Base-by-base conservation (phyloP, 106 monocot species). In the Dendrobium chrysotoxum region DNA sequence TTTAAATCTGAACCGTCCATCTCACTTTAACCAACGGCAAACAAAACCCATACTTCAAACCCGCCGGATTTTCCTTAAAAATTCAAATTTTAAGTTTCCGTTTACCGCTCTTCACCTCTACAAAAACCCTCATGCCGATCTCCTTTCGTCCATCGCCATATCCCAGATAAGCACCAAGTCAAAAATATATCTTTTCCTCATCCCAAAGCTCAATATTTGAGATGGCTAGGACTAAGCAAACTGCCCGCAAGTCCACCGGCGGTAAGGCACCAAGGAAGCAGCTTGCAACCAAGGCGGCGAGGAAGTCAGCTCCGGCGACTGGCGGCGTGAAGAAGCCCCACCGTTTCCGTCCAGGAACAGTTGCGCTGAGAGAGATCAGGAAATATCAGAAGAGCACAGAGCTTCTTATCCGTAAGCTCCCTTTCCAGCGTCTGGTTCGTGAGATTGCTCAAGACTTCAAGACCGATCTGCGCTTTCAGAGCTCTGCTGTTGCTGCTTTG, bases 281-380 rank as follows among this genome's bases (percentile, higher is more conserved):
- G 30, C 85, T 85, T 1, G 80, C 85, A 11, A 85, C 85, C 7
- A 85, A 81, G 85, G 85, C 85, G 17, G 85, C 85, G 40, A 45
- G 85, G 53, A 84, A 84, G 85, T 85, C 85, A 0, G 85, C 85
- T 31, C 85, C 85, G 38, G 85, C 85, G 11, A 85, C 85, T 41
- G 85, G 85, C 53, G 80, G 80, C 2, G 84, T 84, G 12, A 85
- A 85, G 85, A 79, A 35, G 35, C 35, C 35, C 35, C 35, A 35
- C 35, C 35, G 35, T 35, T 35, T 35, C 35, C 35, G 35, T 35
- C 35, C 35, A 35, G 35, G 35, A 3, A 35, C 79, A 15, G 55
- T 55, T 4, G 55, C 55, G 55, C 55, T 55, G 55, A 78, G 78
- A 13, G 78, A 78, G 78, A 78, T 78, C 28, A n/a, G 78, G 17